Conservation (phyloP, 441 rosid species). For the Biscutella laevigata region DNA sequence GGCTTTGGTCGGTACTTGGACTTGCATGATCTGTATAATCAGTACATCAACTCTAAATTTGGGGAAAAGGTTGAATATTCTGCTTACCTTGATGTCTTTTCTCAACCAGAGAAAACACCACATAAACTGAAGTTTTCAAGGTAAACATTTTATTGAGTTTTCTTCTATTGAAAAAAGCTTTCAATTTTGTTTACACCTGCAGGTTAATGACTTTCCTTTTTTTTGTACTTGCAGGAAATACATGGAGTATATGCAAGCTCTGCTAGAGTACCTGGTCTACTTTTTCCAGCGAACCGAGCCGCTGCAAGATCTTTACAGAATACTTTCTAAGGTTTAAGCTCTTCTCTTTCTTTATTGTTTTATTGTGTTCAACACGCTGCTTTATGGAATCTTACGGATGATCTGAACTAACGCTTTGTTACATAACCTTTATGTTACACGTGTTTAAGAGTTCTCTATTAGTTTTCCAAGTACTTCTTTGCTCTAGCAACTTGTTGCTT, state of each 20-base stretch:
- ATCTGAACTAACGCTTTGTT: neutral
- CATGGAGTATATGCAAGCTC: slow-evolving; percentile 68
- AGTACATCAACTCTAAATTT: slow-evolving; percentile 71
- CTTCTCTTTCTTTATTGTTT: neutral
- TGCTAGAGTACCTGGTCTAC: slow-evolving; percentile 66
- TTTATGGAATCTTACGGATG: neutral
- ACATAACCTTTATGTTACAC: neutral
- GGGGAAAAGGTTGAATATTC: slow-evolving; percentile 84
- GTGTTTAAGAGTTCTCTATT: neutral
- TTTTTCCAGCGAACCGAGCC: slow-evolving; percentile 91
- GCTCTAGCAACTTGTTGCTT: neutral
- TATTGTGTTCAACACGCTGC: neutral
- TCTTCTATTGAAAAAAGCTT: slow-evolving; percentile 2
- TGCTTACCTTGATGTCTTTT: slow-evolving; percentile 69
- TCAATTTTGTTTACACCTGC: slow-evolving; percentile 13
- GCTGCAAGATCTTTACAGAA: slow-evolving; percentile 86
- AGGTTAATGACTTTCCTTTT: slow-evolving; percentile 7
- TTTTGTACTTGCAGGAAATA: slow-evolving; percentile 57
- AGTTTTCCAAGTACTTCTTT: neutral
- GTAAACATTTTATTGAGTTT: slow-evolving; percentile 28
- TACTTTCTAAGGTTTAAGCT: slow-evolving; percentile 58
- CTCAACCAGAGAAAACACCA: slow-evolving; percentile 51
- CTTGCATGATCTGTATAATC: slow-evolving; percentile 83
- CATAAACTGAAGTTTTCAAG: slow-evolving; percentile 55
- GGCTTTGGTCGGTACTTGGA: slow-evolving; percentile 77